Percentiles rank a stretch among this genome's conserved stretches.
Evolutionary conservation across 495 filamentous ascomycete species (phyloP).

Genomic region (Hypoxylon fuscum): DNA sequence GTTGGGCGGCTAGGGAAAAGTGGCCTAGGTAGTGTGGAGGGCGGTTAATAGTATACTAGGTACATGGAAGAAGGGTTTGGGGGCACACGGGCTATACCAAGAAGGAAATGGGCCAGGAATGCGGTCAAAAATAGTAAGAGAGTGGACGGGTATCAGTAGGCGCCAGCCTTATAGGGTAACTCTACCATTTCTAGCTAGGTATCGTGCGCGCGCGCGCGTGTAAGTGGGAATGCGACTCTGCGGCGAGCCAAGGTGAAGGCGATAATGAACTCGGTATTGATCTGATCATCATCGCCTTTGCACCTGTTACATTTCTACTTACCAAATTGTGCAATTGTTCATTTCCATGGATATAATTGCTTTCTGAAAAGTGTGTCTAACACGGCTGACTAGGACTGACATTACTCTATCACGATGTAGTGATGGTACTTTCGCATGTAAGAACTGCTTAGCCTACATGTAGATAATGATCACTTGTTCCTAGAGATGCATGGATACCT

Average conservation of each 20-base stretch:
- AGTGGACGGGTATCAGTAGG: conserved; percentile 39
- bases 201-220: conserved; percentile 34
- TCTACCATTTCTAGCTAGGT: conserved; percentile 13
- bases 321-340: too few species aligned
- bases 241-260: conserved; percentile 22
- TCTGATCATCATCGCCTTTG: neutral
- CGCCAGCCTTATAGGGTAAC: conserved; percentile 45
- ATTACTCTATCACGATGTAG: too few species aligned
- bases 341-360: too few species aligned
- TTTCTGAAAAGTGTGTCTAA: neutral
- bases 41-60: conserved; percentile 50
- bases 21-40: conserved; percentile 48
- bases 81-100: conserved; percentile 31
- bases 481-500: neutral
- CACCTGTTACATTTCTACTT: too few species aligned
- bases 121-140: conserved; percentile 46
- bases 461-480: neutral
- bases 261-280: conserved; percentile 13
- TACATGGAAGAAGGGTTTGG: conserved; percentile 22
- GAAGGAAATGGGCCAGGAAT: conserved; percentile 25
- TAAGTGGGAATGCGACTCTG: conserved; percentile 18
- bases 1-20: conserved; percentile 58
- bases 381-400: neutral
- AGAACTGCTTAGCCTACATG: too few species aligned
- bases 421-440: too few species aligned